phyloP scores from a whole-genome alignment of 2,329 filamentous ascomycete species.

The Shiraia bambusicola region DNA sequence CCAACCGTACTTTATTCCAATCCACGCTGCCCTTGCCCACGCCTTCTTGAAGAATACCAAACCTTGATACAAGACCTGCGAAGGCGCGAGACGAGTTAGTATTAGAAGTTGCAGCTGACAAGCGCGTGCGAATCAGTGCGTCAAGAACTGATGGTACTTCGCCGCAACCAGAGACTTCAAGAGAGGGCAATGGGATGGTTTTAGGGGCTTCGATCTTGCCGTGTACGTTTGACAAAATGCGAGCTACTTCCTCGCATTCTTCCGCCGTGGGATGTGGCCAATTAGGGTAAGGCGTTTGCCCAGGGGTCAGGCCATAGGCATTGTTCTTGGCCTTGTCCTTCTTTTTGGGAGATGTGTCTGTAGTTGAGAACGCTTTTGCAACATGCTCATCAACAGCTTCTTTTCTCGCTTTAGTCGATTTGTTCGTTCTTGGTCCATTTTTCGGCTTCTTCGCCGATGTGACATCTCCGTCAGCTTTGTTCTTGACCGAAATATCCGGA shows the following conservation, averaged over 20 bases:
- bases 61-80: conserved; percentile 63
- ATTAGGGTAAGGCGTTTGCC: conserved; percentile 66
- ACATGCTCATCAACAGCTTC: conserved; percentile 26
- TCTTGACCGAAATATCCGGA: conserved; percentile 14
- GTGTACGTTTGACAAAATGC: conserved; percentile 65
- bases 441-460: conserved; percentile 19
- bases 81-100: conserved; percentile 67
- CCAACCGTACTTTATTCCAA: conserved; percentile 69
- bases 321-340: conserved; percentile 41
- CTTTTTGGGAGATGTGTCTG: conserved; percentile 39
- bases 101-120: conserved; percentile 62
- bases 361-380: conserved; percentile 25
- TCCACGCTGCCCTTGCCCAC: conserved; percentile 71
- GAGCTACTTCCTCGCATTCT: conserved; percentile 69
- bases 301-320: conserved; percentile 50
- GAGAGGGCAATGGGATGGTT: conserved; percentile 68
- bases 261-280: conserved; percentile 64
- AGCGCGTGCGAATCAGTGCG: conserved; percentile 62
- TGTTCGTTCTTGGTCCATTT: conserved; percentile 15
- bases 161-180: conserved; percentile 70
- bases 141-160: conserved; percentile 67
- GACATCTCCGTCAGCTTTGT: conserved; percentile 6
- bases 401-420: conserved; percentile 12
- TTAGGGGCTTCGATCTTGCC: conserved; percentile 65
- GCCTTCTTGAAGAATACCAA: conserved; percentile 63